Evolutionary conservation across 371 early-diverging fungal species (phyloP), one percentile per base, ranked within the genome.

Genomic region (Mucor irregularis): DNA sequence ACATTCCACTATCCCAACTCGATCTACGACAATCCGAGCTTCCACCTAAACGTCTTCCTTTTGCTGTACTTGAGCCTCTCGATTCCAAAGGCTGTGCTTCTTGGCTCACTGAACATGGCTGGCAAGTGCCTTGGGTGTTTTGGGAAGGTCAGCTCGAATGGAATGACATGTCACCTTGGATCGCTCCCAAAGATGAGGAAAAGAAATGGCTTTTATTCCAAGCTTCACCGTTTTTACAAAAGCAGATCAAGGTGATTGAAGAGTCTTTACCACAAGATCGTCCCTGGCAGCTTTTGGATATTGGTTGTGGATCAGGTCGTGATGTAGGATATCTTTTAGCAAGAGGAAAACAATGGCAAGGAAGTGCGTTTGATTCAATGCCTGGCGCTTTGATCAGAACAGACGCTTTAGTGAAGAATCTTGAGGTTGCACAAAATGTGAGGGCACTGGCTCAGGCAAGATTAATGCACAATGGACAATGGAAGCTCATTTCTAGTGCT

Each of bases 221-320:
- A 2, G 72, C 78, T 3, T 68, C 64, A 25, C 70, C 74, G 3
- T 70, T 74, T 31, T 53, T 77, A 8, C 52, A 42, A 14, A 29
- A 44, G 0, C 47, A 65, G 16, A 66, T 78, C 1, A 53, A 61
- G 0, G 14, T 7, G 7, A 57, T 78, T 10, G 74, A 69, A 52
- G 16, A 24, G 52, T 8, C 43, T 61, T 14, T 17, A 26, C 5
- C n/a, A 11, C 39, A 34, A 2, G 16, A 33, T 34, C 16, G 21
- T 25, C 24, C 53, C 6, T 51, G 39, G 16, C 19, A 47, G 25
- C 75, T 73, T 39, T 56, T 76, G 4, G 80, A 80, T 50, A 46
- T 80, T 37, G 80, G 77, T 0, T 80, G 77, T 49, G 80, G 80
- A 29, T 69, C 73, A 11, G 80, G 80, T 10, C 59, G 80, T 7